These are phyloP conservation scores for Silene vulgaris DNA, from an alignment of 179 eudicot genomes.

Conservation along the genomic window DNA sequence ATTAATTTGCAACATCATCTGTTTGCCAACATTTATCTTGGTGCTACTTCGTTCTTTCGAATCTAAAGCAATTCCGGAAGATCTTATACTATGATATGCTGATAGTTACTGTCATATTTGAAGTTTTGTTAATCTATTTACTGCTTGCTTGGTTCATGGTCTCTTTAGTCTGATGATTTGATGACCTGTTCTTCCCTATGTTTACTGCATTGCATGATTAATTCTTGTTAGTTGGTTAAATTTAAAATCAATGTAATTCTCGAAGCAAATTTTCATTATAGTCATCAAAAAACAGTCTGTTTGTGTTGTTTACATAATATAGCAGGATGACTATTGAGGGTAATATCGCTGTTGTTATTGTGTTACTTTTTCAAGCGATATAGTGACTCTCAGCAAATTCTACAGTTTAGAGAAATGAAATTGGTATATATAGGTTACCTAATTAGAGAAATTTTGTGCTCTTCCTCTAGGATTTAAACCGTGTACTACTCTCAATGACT, in stretches of 20 bases:
- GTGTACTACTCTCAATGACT: neutral
- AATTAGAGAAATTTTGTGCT: neutral
- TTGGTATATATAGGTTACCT: neutral
- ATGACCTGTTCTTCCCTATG: neutral
- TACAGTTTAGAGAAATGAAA: neutral
- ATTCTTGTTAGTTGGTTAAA: neutral
- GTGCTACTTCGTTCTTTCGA: neutral
- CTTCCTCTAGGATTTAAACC: neutral
- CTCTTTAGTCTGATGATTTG: neutral
- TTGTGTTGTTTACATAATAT: too few species aligned
- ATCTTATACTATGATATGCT: neutral
- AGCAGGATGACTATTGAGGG: too few species aligned
- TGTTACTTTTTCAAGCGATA: neutral
- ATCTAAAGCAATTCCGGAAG: neutral
- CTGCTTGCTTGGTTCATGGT: neutral
- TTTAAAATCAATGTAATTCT: neutral
- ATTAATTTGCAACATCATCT: neutral
- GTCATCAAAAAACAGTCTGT: too few species aligned
- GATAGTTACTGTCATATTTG: neutral
- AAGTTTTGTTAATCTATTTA: neutral
- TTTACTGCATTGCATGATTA: conserved; percentile 3
- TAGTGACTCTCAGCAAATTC: neutral
- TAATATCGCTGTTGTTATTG: too few species aligned
- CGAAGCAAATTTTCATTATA: too few species aligned
- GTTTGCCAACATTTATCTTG: neutral